Conservation (phyloP, 1,284 basidiomycete genomes). For the Leccinum ponderosum region DNA sequence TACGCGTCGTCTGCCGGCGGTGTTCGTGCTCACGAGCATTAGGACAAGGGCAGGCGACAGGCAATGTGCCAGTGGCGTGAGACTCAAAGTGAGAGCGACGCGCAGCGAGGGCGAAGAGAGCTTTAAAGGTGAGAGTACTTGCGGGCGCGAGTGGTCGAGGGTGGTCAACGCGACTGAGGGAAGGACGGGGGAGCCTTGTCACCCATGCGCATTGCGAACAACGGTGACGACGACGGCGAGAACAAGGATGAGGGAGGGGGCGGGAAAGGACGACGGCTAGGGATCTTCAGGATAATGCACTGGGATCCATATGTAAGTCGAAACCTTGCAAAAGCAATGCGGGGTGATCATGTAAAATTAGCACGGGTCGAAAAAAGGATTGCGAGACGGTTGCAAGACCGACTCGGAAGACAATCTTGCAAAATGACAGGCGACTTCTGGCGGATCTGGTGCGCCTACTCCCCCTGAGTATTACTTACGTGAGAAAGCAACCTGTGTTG, state of each 20-base stretch:
- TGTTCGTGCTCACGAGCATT: not conserved
- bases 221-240: not conserved
- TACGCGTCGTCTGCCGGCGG: not conserved
- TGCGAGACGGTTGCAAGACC: not conserved
- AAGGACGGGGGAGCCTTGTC: not conserved
- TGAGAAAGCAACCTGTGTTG: not conserved
- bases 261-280: not conserved
- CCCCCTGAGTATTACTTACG: not conserved
- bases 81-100: not conserved
- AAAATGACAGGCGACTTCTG: no score
- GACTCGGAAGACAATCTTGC: not conserved
- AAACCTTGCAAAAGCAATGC: not conserved
- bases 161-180: not conserved
- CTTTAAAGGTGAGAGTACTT: not conserved
- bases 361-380: not conserved
- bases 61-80: not conserved
- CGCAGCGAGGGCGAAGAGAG: not conserved
- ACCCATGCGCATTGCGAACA: not conserved
- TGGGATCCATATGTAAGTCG: not conserved
- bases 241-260: not conserved
- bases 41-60: not conserved
- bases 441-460: not conserved
- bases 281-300: no score
- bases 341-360: not conserved
- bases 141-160: not conserved